A percentile compares a stretch with the other conserved stretches of the same genome.
Conservation (phyloP, 2,329 filamentous ascomycete species). For the Orbilia javanica region DNA sequence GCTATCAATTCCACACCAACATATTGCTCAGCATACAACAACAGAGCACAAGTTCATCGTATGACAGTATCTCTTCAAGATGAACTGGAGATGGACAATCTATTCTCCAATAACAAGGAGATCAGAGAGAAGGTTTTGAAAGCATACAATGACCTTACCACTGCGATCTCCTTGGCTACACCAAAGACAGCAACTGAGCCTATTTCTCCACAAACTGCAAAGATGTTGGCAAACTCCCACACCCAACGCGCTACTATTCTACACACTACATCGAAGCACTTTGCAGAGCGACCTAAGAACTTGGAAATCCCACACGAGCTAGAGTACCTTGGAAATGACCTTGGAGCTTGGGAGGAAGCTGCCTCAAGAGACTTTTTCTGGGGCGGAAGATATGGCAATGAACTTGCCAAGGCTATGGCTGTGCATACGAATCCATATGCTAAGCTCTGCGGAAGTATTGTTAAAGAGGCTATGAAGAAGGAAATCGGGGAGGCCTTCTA, state of each 20-base stretch:
- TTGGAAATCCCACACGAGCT: conserved; percentile 65
- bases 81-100: conserved; percentile 70
- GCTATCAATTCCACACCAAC: conserved; percentile 73
- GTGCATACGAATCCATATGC: conserved; percentile 77
- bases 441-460: conserved; percentile 77
- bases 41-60: conserved; percentile 75
- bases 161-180: conserved; percentile 72
- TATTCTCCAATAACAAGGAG: conserved; percentile 61
- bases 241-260: conserved; percentile 79
- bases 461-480: conserved; percentile 77
- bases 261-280: conserved; percentile 71
- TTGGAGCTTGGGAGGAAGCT: conserved; percentile 67
- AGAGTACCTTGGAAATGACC: conserved; percentile 69
- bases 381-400: conserved; percentile 75
- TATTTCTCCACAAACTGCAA: conserved; percentile 75
- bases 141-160: conserved; percentile 56
- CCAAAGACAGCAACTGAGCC: conserved; percentile 69
- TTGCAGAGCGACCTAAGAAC: conserved; percentile 64
- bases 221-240: conserved; percentile 76
- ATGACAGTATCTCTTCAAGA: conserved; percentile 65
- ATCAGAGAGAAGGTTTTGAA: conserved; percentile 33
- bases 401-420: conserved; percentile 74
- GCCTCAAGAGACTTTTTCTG: conserved; percentile 75
- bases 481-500: conserved; percentile 65
- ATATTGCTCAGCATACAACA: conserved; percentile 81